These are phyloP conservation scores for Immersiporthe knoxdaviesiana DNA, from an alignment of 2,329 filamentous ascomycete species.

Conservation along the genomic window DNA sequence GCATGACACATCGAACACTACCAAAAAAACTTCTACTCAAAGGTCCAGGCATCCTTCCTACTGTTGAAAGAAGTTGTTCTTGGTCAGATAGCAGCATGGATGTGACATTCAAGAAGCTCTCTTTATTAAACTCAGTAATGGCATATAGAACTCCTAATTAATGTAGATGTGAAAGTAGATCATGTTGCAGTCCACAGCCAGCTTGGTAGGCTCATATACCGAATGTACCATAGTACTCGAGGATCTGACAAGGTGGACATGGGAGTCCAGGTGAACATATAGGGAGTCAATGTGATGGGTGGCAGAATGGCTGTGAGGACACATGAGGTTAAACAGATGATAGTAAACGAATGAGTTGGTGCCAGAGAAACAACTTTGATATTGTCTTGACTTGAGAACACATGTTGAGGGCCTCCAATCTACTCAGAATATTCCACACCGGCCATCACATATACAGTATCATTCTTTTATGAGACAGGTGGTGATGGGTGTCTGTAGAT, in stretches of 20 bases:
- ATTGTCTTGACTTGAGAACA: not conserved
- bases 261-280: conserved; percentile 31
- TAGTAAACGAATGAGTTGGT: conserved; percentile 23
- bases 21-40: not conserved
- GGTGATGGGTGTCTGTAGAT: conserved; percentile 2
- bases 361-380: not conserved
- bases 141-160: too few relatives aligned
- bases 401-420: not conserved
- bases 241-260: conserved; percentile 29
- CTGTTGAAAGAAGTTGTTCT: not conserved
- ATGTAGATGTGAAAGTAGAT: not conserved
- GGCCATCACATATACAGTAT: not conserved
- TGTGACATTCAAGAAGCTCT: too few relatives aligned
- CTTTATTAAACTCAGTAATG: too few relatives aligned
- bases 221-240: conserved; percentile 23
- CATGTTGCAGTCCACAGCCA: conserved; percentile 22
- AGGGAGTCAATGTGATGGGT: conserved; percentile 26
- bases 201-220: conserved; percentile 30
- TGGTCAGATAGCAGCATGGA: not conserved
- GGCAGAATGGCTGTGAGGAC: conserved; percentile 31
- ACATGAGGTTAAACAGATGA: conserved; percentile 29
- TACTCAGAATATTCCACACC: not conserved
- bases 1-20: not conserved
- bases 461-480: not conserved
- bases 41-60: not conserved